Conservation (phyloP, 1,284 basidiomycete genomes). For the Moesziomyces globuligerus region DNA sequence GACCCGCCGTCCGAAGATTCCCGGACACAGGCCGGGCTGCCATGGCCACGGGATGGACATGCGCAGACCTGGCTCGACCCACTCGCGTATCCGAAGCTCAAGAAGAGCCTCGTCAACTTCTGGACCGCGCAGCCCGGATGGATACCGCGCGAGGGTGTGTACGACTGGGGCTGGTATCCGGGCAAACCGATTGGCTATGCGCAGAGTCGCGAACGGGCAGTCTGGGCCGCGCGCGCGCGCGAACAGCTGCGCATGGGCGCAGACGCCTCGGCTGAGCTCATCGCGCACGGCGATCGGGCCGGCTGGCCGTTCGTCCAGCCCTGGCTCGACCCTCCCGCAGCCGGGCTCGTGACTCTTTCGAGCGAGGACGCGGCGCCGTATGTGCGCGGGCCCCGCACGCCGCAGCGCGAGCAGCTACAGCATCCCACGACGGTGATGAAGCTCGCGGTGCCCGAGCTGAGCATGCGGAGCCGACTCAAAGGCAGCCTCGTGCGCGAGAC, state of each 20-base stretch:
- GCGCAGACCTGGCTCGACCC: slow-evolving; percentile 14
- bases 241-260: not conserved
- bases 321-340: slow-evolving; percentile 8
- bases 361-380: slow-evolving; percentile 7
- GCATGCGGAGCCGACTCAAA: slow-evolving; percentile 22
- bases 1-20: slow-evolving; percentile 2
- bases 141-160: slow-evolving; percentile 26
- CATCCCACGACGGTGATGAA: slow-evolving; percentile 38
- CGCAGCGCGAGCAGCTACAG: slow-evolving; percentile 13
- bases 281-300: slow-evolving; percentile 2
- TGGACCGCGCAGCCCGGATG: slow-evolving; percentile 30
- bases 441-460: slow-evolving; percentile 20
- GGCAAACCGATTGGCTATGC: slow-evolving; percentile 34
- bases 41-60: slow-evolving; percentile 35
- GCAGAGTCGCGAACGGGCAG: slow-evolving; percentile 7
- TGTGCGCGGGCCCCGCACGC: slow-evolving; percentile 12
- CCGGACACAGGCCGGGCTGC: not conserved
- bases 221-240: slow-evolving; percentile 17
- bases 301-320: slow-evolving; percentile 46
- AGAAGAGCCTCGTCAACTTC: slow-evolving; percentile 15
- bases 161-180: slow-evolving; percentile 41
- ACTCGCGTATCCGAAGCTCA: slow-evolving; percentile 14
- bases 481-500: slow-evolving; percentile 12
- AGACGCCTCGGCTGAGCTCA: not conserved
- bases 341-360: slow-evolving; percentile 2